Evolutionary conservation across 257 asterid genomes (phyloP).

Genomic region (Haberlea rhodopensis): DNA sequence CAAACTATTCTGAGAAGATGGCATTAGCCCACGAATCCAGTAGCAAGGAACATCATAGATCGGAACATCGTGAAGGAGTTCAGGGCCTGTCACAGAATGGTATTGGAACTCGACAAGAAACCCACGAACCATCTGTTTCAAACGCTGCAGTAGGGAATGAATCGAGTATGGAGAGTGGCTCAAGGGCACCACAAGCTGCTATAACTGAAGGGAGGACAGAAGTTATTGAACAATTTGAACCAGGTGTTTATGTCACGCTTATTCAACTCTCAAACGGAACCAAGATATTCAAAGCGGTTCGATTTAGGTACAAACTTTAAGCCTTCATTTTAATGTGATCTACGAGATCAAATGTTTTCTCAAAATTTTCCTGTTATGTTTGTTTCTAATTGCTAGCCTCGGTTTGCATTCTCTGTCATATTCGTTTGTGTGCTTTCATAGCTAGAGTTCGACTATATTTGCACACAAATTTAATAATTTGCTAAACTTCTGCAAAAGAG

Average conservation of each 20-base stretch:
- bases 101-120: conserved; percentile 34
- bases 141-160: conserved; percentile 31
- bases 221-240: conserved; percentile 89
- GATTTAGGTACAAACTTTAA: conserved; percentile 64
- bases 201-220: conserved; percentile 48
- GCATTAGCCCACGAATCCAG: conserved; percentile 1
- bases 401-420: background rate
- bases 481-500: background rate
- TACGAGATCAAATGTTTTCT: background rate
- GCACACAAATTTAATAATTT: background rate
- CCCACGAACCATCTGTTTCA: conserved; percentile 40
- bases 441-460: background rate
- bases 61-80: conserved; percentile 19
- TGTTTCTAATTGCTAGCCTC: background rate
- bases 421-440: background rate
- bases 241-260: conserved; percentile 84
- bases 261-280: conserved; percentile 56
- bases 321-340: background rate
- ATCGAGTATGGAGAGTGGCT: conserved; percentile 25
- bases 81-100: conserved; percentile 23
- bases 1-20: conserved; percentile 14
- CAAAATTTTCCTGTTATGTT: background rate
- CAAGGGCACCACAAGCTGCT: conserved; percentile 35
- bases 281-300: conserved; percentile 70
- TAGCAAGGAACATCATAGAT: conserved; percentile 22